Percentiles rank a stretch among this genome's conserved stretches.
phyloP scores from a whole-genome alignment of 1,284 basidiomycete genomes.

The Cryptococcus sp. region DNA sequence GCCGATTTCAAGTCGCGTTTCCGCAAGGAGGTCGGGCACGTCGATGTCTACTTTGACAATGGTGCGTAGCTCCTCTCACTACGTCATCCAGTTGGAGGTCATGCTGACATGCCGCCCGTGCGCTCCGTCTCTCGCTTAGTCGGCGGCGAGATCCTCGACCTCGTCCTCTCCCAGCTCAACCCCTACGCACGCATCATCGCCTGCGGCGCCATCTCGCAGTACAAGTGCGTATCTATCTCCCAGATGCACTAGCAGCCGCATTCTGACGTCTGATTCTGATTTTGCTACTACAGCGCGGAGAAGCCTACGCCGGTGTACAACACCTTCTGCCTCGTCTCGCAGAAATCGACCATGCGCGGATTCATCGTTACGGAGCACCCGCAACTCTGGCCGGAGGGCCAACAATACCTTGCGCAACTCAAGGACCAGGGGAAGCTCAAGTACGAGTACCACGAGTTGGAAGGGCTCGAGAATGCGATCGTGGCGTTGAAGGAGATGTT shows the following conservation, averaged over 20 bases:
- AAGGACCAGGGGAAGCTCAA: conserved; percentile 71
- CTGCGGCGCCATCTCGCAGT: conserved; percentile 67
- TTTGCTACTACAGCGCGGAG: conserved; percentile 16
- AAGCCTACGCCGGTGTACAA: conserved; percentile 48
- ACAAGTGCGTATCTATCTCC: conserved; percentile 40
- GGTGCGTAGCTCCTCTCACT: conserved; percentile 45
- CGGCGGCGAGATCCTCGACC: conserved; percentile 71
- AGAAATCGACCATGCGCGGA: conserved; percentile 75
- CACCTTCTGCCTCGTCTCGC: conserved; percentile 64
- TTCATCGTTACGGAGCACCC: conserved; percentile 72
- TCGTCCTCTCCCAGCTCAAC: conserved; percentile 71
- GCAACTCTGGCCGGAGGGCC: conserved; percentile 49
- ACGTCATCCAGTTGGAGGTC: background rate
- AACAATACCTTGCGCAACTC: conserved; percentile 57
- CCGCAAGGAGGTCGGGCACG: conserved; percentile 54
- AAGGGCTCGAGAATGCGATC: conserved; percentile 72
- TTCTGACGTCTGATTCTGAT: too few relatives aligned
- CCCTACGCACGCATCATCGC: conserved; percentile 74
- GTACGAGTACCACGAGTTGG: conserved; percentile 72
- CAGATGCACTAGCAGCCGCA: too few relatives aligned
- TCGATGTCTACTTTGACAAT: conserved; percentile 85
- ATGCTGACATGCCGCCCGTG: background rate
- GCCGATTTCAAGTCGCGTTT: conserved; percentile 65
- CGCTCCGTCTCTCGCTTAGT: conserved; percentile 56
- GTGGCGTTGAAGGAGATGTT: conserved; percentile 69